phyloP scores from a whole-genome alignment of 768 basidiomycete genomes.

The Phlebiopsis flavidoalba region DNA sequence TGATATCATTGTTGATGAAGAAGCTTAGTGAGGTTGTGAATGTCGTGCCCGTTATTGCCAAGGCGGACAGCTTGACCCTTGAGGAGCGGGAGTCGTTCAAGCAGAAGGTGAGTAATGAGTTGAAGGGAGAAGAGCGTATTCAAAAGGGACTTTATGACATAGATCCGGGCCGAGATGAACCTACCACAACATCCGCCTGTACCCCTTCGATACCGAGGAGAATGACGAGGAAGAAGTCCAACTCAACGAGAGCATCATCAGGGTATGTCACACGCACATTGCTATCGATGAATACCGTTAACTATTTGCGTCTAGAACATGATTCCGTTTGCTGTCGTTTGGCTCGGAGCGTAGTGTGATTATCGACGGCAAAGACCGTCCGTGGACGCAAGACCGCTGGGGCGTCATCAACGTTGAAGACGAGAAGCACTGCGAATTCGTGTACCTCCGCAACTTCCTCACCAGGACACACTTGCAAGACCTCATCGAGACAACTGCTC shows the following conservation, averaged over 20 bases:
- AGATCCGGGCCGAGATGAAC: slow-evolving; percentile 94
- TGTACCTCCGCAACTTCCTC: slow-evolving; percentile 95
- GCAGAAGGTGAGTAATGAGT: slow-evolving; percentile 54
- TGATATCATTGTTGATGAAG: slow-evolving; percentile 98
- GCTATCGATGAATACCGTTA: neutral
- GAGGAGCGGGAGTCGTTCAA: slow-evolving; percentile 95
- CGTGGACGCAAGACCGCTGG: slow-evolving; percentile 98
- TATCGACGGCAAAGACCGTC: slow-evolving; percentile 92
- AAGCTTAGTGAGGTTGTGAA: slow-evolving; percentile 98
- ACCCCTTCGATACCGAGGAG: slow-evolving; percentile 97
- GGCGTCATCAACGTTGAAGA: slow-evolving; percentile 98
- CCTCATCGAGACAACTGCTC: slow-evolving; percentile 97
- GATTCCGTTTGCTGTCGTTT: slow-evolving; percentile 94
- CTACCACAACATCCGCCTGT: slow-evolving; percentile 89
- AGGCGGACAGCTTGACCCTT: slow-evolving; percentile 89
- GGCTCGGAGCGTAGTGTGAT: slow-evolving; percentile 96
- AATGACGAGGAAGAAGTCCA: slow-evolving; percentile 89
- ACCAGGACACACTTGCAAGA: slow-evolving; percentile 97
- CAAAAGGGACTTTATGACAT: neutral
- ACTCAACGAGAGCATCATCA: slow-evolving; percentile 84
- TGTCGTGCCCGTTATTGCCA: slow-evolving; percentile 98
- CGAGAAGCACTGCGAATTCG: slow-evolving; percentile 95
- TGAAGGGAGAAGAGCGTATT: neutral
- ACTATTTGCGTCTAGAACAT: slow-evolving; percentile 54
- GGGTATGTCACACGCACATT: slow-evolving; percentile 46